Evolutionary conservation across 805 yeast genomes (phyloP), one percentile per base, ranked within the genome.

Genomic region (Candida easanensis): DNA sequence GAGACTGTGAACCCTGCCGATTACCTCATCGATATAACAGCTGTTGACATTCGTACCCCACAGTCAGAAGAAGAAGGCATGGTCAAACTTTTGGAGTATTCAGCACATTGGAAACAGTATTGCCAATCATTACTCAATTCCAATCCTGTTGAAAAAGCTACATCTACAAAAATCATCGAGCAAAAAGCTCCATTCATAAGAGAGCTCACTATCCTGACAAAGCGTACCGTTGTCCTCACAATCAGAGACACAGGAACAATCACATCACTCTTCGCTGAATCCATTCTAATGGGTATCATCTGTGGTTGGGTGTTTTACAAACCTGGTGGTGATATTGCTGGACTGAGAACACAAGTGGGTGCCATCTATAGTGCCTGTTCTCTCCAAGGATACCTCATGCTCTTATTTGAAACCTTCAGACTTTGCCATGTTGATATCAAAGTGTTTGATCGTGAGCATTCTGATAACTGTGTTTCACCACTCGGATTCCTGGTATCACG

Each of bases 291-390:
- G 60, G 62, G 54, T 3, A 18, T 48, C n/a, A 45, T 58, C 26
- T 66, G 77, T 33, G 96, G 96, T 0, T 86, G 93, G 90, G 76
- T 88, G 36, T 88, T 81, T 56, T 83, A 63, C 58, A 76, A 76
- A 46, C 90, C 90, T 2, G 74, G 73, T 5, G 67, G 71, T 9
- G 68, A 74, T 22, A 46, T 80, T 17, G 68, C 79, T 1, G 96
- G 95, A 3, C 71, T 85, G 9, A 64, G 93, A 45, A 74, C 95
- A 0, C 58, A 57, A 3, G 60, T 74, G 25, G 76, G 79, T 16
- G 70, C 80, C 1, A 48, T 80, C 2, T 82, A 81, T 56, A 69
- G 75, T 2, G 65, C 80, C 0, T 66, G 67, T 34, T 74, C 82
- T 4, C 57, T 78, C 9, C 85, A 79, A 57, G 75, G 79, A 10